Base-by-base conservation (phyloP, 805 yeast genomes). In the Huiozyma sinensis region DNA sequence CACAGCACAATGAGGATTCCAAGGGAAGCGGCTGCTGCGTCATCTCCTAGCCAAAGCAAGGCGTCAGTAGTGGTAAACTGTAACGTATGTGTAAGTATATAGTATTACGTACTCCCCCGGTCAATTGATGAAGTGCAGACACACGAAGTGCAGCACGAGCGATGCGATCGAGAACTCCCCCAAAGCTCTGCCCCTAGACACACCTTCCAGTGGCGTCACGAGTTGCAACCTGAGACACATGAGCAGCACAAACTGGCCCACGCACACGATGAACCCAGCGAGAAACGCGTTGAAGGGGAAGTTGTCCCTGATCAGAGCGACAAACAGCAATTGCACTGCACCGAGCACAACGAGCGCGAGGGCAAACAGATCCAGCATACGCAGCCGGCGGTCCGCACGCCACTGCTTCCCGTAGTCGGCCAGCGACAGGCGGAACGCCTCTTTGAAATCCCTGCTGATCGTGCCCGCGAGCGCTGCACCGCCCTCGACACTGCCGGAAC, bases 271-370 rank as follows among this genome's bases (percentile, higher is more conserved):
- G 60, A 92, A 92, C 1, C 97, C 97, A 17, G 95, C 90, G 47
- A 92, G 72, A 60, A 92, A 92, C 27, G 96, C 97, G 66, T 92
- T 92, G 75, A 92, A 92, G 12, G 99, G 99, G 75, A 83, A 92
- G 55, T 77, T 86, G 33, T 63, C 66, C 41, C 97, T 95, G 39
- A 88, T 77, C 10, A 87, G 48, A 36, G 81, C 53, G 51, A 84
- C 83, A 63, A 88, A 90, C 4, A 71, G 66, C 58, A 88, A 87
- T 65, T 92, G 97, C 29, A 84, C 63, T 1, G 75, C 66, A 1
- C 95, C 98, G 47, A 86, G 68, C 0, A 69, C 64, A 12, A 90
- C 89, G 46, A 90, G 65, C 52, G 84, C 88, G 28, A 63, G 75
- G 57, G 90, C 71, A 58, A 89, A 92, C 10, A 72, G 53, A 61